Conservation (phyloP, 257 asterid species). For the Solanum clarkiae region DNA sequence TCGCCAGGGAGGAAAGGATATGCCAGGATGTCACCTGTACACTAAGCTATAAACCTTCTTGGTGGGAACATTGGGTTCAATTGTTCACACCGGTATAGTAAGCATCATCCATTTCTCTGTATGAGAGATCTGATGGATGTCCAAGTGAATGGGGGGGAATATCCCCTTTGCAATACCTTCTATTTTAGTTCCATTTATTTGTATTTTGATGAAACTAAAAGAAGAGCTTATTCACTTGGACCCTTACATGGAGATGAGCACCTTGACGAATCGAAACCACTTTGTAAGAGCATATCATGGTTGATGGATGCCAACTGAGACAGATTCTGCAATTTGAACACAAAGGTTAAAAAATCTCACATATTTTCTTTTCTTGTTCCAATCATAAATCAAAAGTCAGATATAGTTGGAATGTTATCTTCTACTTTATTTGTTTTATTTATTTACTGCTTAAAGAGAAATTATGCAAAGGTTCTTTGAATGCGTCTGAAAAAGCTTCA, state of each 20-base stretch:
- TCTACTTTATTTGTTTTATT: not conserved
- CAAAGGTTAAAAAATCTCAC: not conserved
- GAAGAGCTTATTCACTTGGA: slow-evolving; percentile 5
- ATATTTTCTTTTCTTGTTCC: not conserved
- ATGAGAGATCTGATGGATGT: not conserved
- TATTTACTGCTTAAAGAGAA: not conserved
- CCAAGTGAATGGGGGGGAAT: not conserved
- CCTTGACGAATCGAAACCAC: slow-evolving; percentile 52
- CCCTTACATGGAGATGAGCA: slow-evolving; percentile 49
- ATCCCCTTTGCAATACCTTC: not conserved
- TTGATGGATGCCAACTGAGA: slow-evolving; percentile 90
- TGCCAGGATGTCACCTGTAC: not conserved
- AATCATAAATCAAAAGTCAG: not conserved
- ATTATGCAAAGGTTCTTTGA: not conserved
- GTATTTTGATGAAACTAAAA: not conserved
- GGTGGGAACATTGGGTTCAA: not conserved
- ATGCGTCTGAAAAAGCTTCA: not conserved
- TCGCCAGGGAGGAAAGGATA: not conserved
- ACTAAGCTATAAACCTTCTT: not conserved
- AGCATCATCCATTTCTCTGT: not conserved
- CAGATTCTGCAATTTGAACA: slow-evolving; percentile 44
- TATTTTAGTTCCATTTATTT: not conserved
- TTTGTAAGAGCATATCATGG: slow-evolving; percentile 76
- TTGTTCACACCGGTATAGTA: not conserved
- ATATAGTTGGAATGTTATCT: not conserved